Base-by-base conservation (phyloP, 2,329 filamentous ascomycete genomes). In the Grosmannia huntii region DNA sequence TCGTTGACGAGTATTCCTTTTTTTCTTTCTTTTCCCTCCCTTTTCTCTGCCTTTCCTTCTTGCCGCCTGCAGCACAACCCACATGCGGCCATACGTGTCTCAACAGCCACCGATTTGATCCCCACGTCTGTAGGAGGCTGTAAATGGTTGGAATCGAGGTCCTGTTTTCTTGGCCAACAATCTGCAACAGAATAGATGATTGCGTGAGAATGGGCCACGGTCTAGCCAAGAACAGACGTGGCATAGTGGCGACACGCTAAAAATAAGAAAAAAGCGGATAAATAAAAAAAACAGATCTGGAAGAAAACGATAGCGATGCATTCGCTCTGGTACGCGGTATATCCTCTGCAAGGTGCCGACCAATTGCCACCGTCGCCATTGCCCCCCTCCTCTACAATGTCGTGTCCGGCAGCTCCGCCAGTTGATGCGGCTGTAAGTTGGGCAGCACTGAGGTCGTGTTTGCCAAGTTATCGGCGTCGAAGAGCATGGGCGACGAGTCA, bases 391-490 rank as follows among this genome's bases (percentile, higher is more conserved):
- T 21, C n/a, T 41, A 33, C 10, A 21, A 21, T 14, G n/a, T 9
- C 27, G n/a, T 7, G 11, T n/a, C 51, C 4, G 36, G 28, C 36
- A 55, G 16, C 53, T 55, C 53, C 5, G n/a, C 23, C 23, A 25
- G 36, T 31, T 38, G n/a, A n/a, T 21, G 19, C 12, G n/a, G n/a
- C 9, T 44, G 12, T 9, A 3, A 55, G 21, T 55, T 55, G 23
- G 33, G 36, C 53, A 27, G 28, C 14, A 11, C 53, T 4, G n/a
- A 38, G 21, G 60, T 62, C n/a, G 56, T 54, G 27, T 59, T 59
- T 16, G 41, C 52, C 41, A 62, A 53, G 11, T 59, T 56, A 33
- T 41, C 60, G 9, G 21, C 57, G 49, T 50, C 60, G 27, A 51
- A 60, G 23, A 62, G 12, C 2, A 62, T 21, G 28, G 53, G 28